Base-by-base conservation (phyloP, 805 yeast species). In the Deakozyma indianensis region DNA sequence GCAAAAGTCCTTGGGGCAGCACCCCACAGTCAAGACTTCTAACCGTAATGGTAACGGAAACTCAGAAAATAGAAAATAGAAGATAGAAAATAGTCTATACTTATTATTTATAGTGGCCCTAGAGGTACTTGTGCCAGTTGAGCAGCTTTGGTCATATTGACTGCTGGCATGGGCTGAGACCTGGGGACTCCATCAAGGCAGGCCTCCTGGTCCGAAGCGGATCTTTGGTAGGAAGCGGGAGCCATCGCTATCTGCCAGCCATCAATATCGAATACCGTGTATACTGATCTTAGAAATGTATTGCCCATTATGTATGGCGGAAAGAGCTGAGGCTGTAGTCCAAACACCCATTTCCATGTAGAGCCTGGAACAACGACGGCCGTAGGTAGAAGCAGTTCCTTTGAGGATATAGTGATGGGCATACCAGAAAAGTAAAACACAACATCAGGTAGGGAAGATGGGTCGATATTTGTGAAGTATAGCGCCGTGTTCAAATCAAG, bases 231-330 rank as follows among this genome's bases (percentile, higher is more conserved):
- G 35, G 48, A 53, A 23, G 74, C 69, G 46, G 71, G 74, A 11
- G 80, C 86, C 43, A 83, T 51, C 1, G 80, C 76, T 29, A 82
- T 66, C 55, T 74, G 67, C 44, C 60, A 61, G 52, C 71, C 71
- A 25, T 78, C 84, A 43, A 80, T 62, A 56, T 83, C 83, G 57
- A 73, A 79, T 15, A 80, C 86, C 18, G 75, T 70, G 56, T 83
- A 83, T n/a, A 79, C 79, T 29, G 73, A 70, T 47, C 83, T 68
- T 49, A 83, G 61, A 54, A 83, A 73, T 43, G 73, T 71, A 55
- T 80, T 87, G 9, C 92, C 92, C 27, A 83, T 64, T 14, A 32
- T 32, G 16, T 32, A 32, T n/a, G 38, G 38, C 4, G 38, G 38
- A n/a, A 32, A 32, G 18, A 32, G 18, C 18, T 32, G 38, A 14